Evolutionary conservation across 176 grass and related monocot species (phyloP).

Genomic region (barley (Hordeum vulgare)): DNA sequence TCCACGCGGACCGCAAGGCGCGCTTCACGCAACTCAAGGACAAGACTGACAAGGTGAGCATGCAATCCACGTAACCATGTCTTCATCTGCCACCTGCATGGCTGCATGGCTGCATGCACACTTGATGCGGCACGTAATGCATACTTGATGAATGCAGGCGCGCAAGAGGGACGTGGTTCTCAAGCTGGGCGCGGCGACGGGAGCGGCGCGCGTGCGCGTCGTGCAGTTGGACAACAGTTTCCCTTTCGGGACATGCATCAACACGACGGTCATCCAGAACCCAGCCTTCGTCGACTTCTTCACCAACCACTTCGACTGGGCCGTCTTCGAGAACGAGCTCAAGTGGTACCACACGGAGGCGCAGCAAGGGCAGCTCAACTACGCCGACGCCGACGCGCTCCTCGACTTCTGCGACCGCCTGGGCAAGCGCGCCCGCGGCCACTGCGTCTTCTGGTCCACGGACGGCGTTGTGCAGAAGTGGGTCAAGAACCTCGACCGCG

Average conservation of each 20-base stretch:
- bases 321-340: constrained; percentile 72
- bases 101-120: no score
- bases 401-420: constrained; percentile 30
- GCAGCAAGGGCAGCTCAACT: not conserved
- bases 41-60: constrained; percentile 30
- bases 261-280: not conserved
- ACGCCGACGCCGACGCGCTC: not conserved
- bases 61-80: not conserved
- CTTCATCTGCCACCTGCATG: not conserved
- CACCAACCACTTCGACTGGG: constrained; percentile 51
- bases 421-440: constrained; percentile 8
- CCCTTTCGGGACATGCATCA: constrained; percentile 1
- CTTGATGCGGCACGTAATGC: not conserved
- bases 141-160: constrained; percentile 20
- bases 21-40: constrained; percentile 26
- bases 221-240: not conserved
- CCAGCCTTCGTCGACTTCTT: constrained; percentile 5
- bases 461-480: constrained; percentile 19
- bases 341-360: constrained; percentile 46
- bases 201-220: not conserved
- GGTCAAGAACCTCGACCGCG: not conserved
- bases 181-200: not conserved
- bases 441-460: constrained; percentile 42
- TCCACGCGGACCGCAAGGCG: not conserved
- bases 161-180: constrained; percentile 46